Evolutionary conservation across 257 asterid genomes (phyloP), one percentile per base, ranked within the genome.

Genomic region (Fraxinus cuspidata): DNA sequence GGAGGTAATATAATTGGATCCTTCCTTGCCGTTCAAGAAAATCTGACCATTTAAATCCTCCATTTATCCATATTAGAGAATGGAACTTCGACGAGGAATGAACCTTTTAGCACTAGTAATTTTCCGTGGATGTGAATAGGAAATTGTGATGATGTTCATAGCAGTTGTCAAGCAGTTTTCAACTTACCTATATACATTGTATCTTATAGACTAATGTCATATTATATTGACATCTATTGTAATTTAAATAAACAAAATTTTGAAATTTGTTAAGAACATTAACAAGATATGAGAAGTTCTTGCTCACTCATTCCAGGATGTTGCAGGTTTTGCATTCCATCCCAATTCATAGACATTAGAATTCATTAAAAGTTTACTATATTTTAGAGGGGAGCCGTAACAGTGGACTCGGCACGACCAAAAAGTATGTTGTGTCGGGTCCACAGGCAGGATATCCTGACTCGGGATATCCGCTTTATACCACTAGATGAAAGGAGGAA

Each of bases 1-100:
- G 96, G 96, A 29, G 96, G 96, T 12, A 86, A 87, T 73, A 84
- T 89, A 11, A 49, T 88, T 5, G 96, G 96, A 76, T 75, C 84
- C 4, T 76, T 81, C 73, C 2, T 71, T 4, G 84, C 81, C 8
- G 71, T 81, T 68, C 84, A 81, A 81, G 84, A 81, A 56, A 81
- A 81, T 77, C 82, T 81, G 69, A 81, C 84, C 19, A 81, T 81
- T 37, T 81, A 23, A 81, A 64, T 63, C 69, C 35, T 63, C 19
- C 19, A 25, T 11, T 8, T 63, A 25, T 23, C 35, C 0, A 12
- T 63, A 63, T 63, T 63, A 12, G 7, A 63, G 69, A n/a, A 63
- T 60, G 34, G 19, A 63, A 9, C 34, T 25, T 63, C 35, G 1
- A 10, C 19, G 12, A 16, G 35, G 34, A 63, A 63, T 63, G 7